Base-by-base conservation (phyloP, 768 basidiomycete species). In the Termitomyces bulborhizus region DNA sequence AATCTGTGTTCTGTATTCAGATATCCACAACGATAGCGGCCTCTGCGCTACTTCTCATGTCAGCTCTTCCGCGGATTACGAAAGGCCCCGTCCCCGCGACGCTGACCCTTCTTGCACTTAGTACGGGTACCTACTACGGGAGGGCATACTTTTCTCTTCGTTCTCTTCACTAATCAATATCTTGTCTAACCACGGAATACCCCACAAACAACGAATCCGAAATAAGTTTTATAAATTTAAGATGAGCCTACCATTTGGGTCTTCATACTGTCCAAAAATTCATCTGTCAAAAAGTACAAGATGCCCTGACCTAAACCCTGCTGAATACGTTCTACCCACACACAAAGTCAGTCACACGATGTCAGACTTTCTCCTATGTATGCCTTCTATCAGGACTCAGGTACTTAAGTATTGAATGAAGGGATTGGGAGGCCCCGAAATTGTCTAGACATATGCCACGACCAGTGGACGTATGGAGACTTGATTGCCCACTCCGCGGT, bases 51-150 rank as follows among this genome's bases (percentile, higher is more conserved):
- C 76, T 91, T 27, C 71, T 91, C 49, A 68, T 88, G 29, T 90
- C 90, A 1, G 91, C 90, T 8, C 65, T 85, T 31, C 90, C 90
- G 5, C 82, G 90, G 42, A 71, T 81, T 40, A 66, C 78, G 11
- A 91, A 90, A 67, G 88, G 88, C 3, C 90, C 90, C 1, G 78
- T 93, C 0, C 90, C 90, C 6, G 72, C 75, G 5, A 63, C 82
- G 27, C 73, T 92, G 34, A 77, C 88, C 9, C 67, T 80, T 21
- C 83, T 86, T 5, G 83, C 86, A 11, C 76, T 84, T 1, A 71
- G 74, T 26, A 70, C 86, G 7, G 84, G 82, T 4, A 57, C 75
- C 42, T 92, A 92, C 69, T 92, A 91, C 61, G 86, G 84, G 54
- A 80, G 73, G 58, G 82, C 76, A 0, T 63, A 82, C 54, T 81